Percentiles rank a stretch among this genome's conserved stretches.
Conservation (phyloP, 169 alveolate genomes). For the Plasmodium gallinaceum region DNA sequence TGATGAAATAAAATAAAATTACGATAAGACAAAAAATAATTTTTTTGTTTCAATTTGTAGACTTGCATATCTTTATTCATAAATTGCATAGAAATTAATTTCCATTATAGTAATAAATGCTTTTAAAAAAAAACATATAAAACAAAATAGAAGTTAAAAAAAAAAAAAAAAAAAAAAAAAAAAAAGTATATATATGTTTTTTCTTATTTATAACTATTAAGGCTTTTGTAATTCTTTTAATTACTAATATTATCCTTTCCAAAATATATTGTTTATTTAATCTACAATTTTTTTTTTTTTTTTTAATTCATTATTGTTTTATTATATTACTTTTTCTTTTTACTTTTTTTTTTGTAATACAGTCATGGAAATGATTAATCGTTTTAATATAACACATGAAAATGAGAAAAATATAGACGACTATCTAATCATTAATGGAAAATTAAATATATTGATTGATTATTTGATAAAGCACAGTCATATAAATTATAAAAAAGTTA, state of each 20-base stretch:
- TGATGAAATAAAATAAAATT: background rate
- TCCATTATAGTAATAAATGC: background rate
- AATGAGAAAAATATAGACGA: constrained; percentile 7
- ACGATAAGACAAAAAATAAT: constrained; percentile 30
- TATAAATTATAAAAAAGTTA: constrained; percentile 5
- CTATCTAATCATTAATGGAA: constrained; percentile 7
- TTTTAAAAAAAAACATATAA: constrained; percentile 10
- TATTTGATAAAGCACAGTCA: background rate
- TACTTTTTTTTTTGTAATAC: background rate
- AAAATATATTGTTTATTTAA: background rate
- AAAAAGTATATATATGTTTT: background rate
- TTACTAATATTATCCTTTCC: background rate
- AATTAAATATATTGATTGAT: background rate
- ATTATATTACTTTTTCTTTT: background rate
- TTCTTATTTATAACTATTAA: background rate
- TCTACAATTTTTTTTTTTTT: background rate
- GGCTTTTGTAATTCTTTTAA: background rate
- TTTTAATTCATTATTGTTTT: background rate
- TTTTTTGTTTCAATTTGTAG: constrained; percentile 11
- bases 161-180: constrained; percentile 7
- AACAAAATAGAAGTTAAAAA: background rate
- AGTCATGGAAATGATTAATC: constrained; percentile 19
- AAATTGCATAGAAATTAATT: constrained; percentile 18
- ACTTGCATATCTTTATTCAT: constrained; percentile 4
- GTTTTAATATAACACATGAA: constrained; percentile 7